Percentiles rank a stretch among this genome's conserved stretches.
phyloP scores from a whole-genome alignment of 345 rosid genomes.

The Carallia pectinifolia region DNA sequence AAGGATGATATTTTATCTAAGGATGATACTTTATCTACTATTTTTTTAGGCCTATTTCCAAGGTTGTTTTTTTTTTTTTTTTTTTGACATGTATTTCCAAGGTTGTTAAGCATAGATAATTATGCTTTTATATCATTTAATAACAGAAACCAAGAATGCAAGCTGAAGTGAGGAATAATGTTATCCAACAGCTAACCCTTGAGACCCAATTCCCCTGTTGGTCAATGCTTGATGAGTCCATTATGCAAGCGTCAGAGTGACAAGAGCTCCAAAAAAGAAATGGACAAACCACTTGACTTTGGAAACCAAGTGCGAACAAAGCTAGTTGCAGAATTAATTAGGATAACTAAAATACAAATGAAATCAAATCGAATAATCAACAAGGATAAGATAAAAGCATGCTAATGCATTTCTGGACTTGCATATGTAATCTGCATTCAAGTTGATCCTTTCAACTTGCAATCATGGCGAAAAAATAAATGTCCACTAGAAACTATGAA shows the following conservation, averaged over 20 bases:
- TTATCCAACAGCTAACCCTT: background rate
- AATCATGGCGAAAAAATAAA: background rate
- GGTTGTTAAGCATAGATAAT: too few relatives aligned
- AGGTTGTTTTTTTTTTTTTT: too few relatives aligned
- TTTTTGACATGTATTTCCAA: too few relatives aligned
- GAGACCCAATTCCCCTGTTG: background rate
- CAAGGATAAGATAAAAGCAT: background rate
- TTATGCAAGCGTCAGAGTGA: constrained; percentile 1
- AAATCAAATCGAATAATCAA: background rate
- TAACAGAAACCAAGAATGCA: background rate
- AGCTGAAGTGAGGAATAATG: background rate
- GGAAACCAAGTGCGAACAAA: background rate
- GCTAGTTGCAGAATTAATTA: too few relatives aligned
- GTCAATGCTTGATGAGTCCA: background rate
- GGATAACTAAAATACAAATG: too few relatives aligned
- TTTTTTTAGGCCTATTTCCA: too few relatives aligned
- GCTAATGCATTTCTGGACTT: constrained; percentile 2
- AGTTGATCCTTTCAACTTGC: background rate
- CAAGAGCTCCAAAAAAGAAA: background rate
- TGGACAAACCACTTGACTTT: constrained; percentile 5
- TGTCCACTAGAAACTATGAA: background rate
- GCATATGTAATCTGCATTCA: constrained; percentile 17
- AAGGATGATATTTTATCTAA: too few relatives aligned
- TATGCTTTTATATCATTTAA: background rate
- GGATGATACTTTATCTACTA: too few relatives aligned